phyloP scores from a whole-genome alignment of 2,329 filamentous ascomycete species.

The Ophiocordyceps australis region DNA sequence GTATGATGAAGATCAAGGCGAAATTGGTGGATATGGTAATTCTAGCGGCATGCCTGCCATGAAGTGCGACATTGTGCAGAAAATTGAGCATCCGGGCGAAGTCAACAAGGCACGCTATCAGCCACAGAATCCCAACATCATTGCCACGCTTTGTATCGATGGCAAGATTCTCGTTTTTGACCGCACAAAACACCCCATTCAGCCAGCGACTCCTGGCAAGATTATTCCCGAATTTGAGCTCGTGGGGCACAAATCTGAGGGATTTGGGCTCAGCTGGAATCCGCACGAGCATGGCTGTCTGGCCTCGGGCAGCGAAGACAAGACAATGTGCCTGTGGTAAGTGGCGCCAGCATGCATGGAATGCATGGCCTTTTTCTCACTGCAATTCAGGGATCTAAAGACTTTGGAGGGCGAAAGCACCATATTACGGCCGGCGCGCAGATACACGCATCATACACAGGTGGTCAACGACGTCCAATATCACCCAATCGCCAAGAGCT shows the following conservation, averaged over 20 bases:
- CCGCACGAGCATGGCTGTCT: conserved; percentile 67
- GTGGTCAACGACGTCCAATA: conserved; percentile 97
- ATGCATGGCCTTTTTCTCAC: background rate
- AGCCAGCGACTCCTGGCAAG: conserved; percentile 43
- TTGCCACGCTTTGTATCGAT: conserved; percentile 82
- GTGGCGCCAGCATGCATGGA: conserved; percentile 7
- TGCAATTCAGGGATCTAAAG: conserved; percentile 50
- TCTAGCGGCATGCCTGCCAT: conserved; percentile 52
- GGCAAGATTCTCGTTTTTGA: conserved; percentile 86
- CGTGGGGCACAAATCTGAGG: conserved; percentile 70
- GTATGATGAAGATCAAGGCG: conserved; percentile 80
- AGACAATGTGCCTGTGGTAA: conserved; percentile 80
- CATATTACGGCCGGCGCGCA: conserved; percentile 50
- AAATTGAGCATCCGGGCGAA: conserved; percentile 89
- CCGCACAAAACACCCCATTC: conserved; percentile 75
- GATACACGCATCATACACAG: conserved; percentile 74
- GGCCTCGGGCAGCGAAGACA: conserved; percentile 81
- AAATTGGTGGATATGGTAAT: conserved; percentile 84
- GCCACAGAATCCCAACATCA: conserved; percentile 91
- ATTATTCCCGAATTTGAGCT: conserved; percentile 74
- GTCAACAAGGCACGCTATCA: conserved; percentile 98
- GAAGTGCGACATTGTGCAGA: conserved; percentile 84
- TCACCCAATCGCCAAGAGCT: conserved; percentile 67
- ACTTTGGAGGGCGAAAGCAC: conserved; percentile 53
- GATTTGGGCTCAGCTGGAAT: conserved; percentile 87